These are phyloP conservation scores for Lablab purpureus DNA, from an alignment of 306 rosid species.

Conservation along the genomic window DNA sequence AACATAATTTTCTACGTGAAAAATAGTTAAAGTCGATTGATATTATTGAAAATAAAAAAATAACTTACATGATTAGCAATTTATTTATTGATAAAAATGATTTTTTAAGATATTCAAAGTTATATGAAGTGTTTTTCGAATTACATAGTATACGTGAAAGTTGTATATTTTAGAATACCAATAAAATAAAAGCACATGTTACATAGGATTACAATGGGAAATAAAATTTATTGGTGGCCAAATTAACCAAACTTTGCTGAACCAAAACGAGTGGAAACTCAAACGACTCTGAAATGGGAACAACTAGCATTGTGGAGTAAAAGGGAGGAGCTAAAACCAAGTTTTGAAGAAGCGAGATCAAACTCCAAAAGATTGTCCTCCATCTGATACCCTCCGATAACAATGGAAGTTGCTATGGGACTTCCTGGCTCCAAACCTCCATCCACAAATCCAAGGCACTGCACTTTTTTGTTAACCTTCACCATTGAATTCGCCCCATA, in stretches of 20 bases:
- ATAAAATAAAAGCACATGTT: no score
- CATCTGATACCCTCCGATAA: slow-evolving; percentile 47
- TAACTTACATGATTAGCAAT: no score
- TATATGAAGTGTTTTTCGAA: no score
- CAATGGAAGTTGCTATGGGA: slow-evolving; percentile 31
- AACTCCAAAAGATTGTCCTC: slow-evolving; percentile 49
- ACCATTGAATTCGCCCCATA: slow-evolving; percentile 57
- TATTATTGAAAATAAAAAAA: no score
- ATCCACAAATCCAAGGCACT: slow-evolving; percentile 57
- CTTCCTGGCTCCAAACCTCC: slow-evolving; percentile 13
- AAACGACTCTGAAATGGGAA: slow-evolving; percentile 36
- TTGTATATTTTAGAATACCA: no score
- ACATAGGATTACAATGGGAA: background rate
- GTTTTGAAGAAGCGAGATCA: slow-evolving; percentile 40
- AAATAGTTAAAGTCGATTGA: no score
- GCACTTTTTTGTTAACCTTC: slow-evolving; percentile 19
- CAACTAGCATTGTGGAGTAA: slow-evolving; percentile 35
- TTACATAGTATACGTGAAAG: no score
- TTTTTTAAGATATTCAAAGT: no score
- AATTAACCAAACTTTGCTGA: background rate
- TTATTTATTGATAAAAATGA: no score
- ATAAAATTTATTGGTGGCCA: background rate
- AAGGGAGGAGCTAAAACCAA: slow-evolving; percentile 50
- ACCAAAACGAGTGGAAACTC: background rate
- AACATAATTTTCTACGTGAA: no score